A percentile compares a stretch with the other conserved stretches of the same genome.
phyloP scores from a whole-genome alignment of 2,329 filamentous ascomycete species.

The Zasmidium citrigriseum region DNA sequence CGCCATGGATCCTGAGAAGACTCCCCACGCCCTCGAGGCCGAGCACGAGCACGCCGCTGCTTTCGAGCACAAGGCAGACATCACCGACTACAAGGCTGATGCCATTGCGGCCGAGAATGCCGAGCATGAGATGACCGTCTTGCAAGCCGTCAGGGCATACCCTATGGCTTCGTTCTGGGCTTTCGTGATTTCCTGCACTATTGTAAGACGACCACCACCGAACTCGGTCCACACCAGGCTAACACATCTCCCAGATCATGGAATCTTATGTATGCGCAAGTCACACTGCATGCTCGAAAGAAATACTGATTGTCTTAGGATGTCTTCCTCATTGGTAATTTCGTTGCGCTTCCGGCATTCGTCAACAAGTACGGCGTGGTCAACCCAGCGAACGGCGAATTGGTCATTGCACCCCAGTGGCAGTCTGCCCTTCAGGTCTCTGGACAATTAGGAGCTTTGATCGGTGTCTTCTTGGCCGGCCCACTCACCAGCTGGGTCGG shows the following conservation, averaged over 20 bases:
- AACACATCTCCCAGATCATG: slow-evolving; percentile 62
- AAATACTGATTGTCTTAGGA: no score
- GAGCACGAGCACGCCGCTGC: no score
- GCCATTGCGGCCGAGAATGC: slow-evolving; percentile 60
- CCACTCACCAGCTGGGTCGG: slow-evolving; percentile 61
- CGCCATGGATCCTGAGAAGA: no score
- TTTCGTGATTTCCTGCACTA: slow-evolving; percentile 58
- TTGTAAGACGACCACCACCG: no score
- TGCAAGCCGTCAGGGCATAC: slow-evolving; percentile 53
- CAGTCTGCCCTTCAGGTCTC: slow-evolving; percentile 59
- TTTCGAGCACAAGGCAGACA: slow-evolving; percentile 5
- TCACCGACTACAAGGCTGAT: slow-evolving; percentile 50
- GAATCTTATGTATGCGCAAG: no score
- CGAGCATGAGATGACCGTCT: slow-evolving; percentile 54
- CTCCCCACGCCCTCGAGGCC: no score
- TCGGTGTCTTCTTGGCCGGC: slow-evolving; percentile 61
- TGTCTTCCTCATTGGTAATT: slow-evolving; percentile 63
- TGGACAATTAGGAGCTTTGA: slow-evolving; percentile 60
- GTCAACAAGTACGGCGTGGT: slow-evolving; percentile 46
- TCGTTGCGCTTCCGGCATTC: slow-evolving; percentile 56
- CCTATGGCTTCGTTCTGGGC: slow-evolving; percentile 58
- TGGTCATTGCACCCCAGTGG: slow-evolving; percentile 56
- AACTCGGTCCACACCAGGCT: no score
- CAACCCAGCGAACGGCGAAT: slow-evolving; percentile 32
- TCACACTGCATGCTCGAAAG: no score